Evolutionary conservation across 2,329 filamentous ascomycete genomes (phyloP).

Genomic region (Talaromyces sp.): DNA sequence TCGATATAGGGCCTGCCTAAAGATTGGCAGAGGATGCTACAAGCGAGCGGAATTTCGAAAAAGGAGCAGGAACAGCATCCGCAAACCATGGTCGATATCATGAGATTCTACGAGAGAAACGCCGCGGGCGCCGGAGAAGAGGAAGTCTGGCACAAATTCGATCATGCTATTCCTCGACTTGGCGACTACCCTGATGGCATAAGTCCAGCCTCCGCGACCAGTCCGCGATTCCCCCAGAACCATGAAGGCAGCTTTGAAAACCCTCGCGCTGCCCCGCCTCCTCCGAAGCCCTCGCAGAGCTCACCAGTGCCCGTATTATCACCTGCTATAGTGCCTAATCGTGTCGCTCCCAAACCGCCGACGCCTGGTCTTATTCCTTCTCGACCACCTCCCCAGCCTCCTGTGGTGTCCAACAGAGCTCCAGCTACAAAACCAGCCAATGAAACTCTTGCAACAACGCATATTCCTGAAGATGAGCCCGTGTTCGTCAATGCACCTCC

Average conservation of each 20-base stretch:
- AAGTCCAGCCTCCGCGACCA: slow-evolving; percentile 57
- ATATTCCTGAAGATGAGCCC: slow-evolving; percentile 55
- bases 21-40: slow-evolving; percentile 95
- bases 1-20: slow-evolving; percentile 76
- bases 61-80: slow-evolving; percentile 95
- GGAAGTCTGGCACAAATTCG: slow-evolving; percentile 93
- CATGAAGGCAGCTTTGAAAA: slow-evolving; percentile 96
- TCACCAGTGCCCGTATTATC: slow-evolving; percentile 43
- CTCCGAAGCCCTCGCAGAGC: slow-evolving; percentile 55
- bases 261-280: slow-evolving; percentile 85
- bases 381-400: slow-evolving; percentile 45
- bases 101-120: slow-evolving; percentile 96
- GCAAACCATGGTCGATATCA: slow-evolving; percentile 91
- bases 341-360: slow-evolving; percentile 87
- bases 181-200: slow-evolving; percentile 44
- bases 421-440: slow-evolving; percentile 42
- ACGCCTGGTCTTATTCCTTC: slow-evolving; percentile 41
- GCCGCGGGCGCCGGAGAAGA: slow-evolving; percentile 77
- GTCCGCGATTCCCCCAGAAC: slow-evolving; percentile 84
- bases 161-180: slow-evolving; percentile 68
- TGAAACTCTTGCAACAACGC: slow-evolving; percentile 53
- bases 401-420: slow-evolving; percentile 41
- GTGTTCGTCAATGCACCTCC: slow-evolving; percentile 35
- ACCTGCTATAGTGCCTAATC: slow-evolving; percentile 62
- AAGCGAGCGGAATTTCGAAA: slow-evolving; percentile 93